Conservation (phyloP, 768 basidiomycete genomes). For the Termitomyces sp. region DNA sequence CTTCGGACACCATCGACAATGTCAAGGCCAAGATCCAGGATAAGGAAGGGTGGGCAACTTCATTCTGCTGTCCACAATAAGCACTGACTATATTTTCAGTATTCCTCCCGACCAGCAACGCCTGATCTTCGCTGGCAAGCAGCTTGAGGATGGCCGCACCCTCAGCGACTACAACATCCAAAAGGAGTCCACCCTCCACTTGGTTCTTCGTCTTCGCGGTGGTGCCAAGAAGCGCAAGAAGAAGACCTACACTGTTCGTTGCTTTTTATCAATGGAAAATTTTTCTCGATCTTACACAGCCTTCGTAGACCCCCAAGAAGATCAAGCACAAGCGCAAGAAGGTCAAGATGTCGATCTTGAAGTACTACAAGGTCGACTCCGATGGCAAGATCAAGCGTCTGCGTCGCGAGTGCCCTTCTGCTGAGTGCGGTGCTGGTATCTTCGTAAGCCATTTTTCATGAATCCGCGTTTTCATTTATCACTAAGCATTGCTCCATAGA, state of each 20-base stretch:
- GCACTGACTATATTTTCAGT: conserved; percentile 26
- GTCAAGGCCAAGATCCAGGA: conserved; percentile 97
- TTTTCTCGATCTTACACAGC: background rate
- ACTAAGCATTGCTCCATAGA: conserved; percentile 40
- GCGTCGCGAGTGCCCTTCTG: conserved; percentile 88
- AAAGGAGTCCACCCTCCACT: conserved; percentile 98
- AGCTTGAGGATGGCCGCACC: conserved; percentile 98
- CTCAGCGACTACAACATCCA: conserved; percentile 97
- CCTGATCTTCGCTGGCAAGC: conserved; percentile 98
- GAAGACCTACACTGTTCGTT: conserved; percentile 93
- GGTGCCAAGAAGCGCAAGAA: conserved; percentile 99
- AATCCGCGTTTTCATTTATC: background rate
- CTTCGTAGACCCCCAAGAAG: conserved; percentile 87
- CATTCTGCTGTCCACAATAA: background rate
- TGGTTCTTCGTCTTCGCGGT: conserved; percentile 97
- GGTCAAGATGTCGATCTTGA: conserved; percentile 99
- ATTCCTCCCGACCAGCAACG: conserved; percentile 96
- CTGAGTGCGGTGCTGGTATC: conserved; percentile 81
- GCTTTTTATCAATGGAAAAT: background rate
- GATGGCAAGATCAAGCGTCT: conserved; percentile 99
- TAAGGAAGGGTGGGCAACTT: conserved; percentile 80
- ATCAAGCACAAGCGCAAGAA: conserved; percentile 99
- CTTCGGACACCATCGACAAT: conserved; percentile 96
- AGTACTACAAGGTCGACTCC: conserved; percentile 99
- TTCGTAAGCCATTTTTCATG: conserved; percentile 51